Evolutionary conservation across 169 alveolate species (phyloP).

Genomic region (Plasmodium vivax): DNA sequence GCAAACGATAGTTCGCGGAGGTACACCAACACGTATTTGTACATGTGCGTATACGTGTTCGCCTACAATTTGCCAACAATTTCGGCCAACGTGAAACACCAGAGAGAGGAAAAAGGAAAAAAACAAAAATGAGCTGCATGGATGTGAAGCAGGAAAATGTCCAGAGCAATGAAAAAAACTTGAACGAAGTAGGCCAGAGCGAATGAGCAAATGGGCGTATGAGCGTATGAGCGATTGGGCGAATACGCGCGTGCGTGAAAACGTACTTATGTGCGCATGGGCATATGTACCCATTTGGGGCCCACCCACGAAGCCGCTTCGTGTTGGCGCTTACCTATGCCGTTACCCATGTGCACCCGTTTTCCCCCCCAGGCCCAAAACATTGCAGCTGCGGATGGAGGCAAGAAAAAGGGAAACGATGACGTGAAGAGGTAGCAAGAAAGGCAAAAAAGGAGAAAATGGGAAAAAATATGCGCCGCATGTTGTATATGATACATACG

Average conservation of each 20-base stretch:
- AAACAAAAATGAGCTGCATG: conserved; percentile 58
- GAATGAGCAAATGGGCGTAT: not conserved
- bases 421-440: conserved; percentile 20
- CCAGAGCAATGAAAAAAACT: conserved; percentile 36
- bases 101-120: not conserved
- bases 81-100: not conserved
- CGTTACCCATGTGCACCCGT: not conserved
- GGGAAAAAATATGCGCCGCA: not conserved
- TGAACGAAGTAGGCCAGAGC: conserved; percentile 13
- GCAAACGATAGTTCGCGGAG: not conserved
- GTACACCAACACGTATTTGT: not conserved
- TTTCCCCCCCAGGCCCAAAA: conserved; percentile 9
- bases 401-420: conserved; percentile 35
- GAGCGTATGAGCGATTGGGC: not conserved
- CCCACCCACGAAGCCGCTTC: not conserved
- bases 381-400: not conserved
- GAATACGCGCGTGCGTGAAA: not conserved
- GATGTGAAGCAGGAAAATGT: conserved; percentile 47
- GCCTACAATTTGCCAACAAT: not conserved
- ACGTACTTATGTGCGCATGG: not conserved
- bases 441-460: not conserved
- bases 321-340: not conserved
- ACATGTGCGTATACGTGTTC: not conserved
- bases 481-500: not conserved
- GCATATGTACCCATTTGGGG: not conserved